A percentile compares a stretch with the other conserved stretches of the same genome.
Evolutionary conservation across 495 filamentous ascomycete genomes (phyloP).

Genomic region (Alectoria sarmentosa): DNA sequence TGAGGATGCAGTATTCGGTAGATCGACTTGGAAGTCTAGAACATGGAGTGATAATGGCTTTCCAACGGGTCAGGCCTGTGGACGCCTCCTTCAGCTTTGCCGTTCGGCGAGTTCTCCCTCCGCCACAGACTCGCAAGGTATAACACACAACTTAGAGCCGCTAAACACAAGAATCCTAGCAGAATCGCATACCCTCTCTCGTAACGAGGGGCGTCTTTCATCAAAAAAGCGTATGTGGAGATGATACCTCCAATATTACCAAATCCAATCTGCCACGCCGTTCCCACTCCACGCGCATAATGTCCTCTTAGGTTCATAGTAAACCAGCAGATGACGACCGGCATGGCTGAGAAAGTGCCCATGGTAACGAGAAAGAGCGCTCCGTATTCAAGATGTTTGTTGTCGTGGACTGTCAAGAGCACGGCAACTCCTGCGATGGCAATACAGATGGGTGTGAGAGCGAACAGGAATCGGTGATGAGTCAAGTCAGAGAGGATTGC

Average conservation of each 20-base stretch:
- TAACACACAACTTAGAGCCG: no score
- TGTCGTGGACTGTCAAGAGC: slow-evolving; percentile 49
- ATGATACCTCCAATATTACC: slow-evolving; percentile 38
- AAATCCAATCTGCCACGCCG: slow-evolving; percentile 29
- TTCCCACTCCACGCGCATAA: slow-evolving; percentile 29
- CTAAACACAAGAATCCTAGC: no score
- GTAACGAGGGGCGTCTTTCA: slow-evolving; percentile 34
- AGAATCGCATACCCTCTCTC: no score
- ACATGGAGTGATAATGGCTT: no score
- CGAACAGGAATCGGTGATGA: slow-evolving; percentile 51
- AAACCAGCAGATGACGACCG: slow-evolving; percentile 33
- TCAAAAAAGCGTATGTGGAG: slow-evolving; percentile 34
- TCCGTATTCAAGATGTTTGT: slow-evolving; percentile 47
- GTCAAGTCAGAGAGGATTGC: slow-evolving; percentile 49
- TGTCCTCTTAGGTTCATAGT: slow-evolving; percentile 32
- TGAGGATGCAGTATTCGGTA: no score
- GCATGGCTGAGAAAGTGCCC: slow-evolving; percentile 28
- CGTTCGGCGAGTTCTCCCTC: no score
- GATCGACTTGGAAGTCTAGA: no score
- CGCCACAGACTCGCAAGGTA: no score
- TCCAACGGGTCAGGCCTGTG: no score
- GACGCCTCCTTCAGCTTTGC: no score
- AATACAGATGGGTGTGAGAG: slow-evolving; percentile 41
- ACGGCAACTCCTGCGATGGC: slow-evolving; percentile 55
- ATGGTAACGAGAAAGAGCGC: slow-evolving; percentile 28